A percentile compares a stretch with the other conserved stretches of the same genome.
Conservation (phyloP, 352 stramenopile genomes). For the Paralagenidium karlingii region DNA sequence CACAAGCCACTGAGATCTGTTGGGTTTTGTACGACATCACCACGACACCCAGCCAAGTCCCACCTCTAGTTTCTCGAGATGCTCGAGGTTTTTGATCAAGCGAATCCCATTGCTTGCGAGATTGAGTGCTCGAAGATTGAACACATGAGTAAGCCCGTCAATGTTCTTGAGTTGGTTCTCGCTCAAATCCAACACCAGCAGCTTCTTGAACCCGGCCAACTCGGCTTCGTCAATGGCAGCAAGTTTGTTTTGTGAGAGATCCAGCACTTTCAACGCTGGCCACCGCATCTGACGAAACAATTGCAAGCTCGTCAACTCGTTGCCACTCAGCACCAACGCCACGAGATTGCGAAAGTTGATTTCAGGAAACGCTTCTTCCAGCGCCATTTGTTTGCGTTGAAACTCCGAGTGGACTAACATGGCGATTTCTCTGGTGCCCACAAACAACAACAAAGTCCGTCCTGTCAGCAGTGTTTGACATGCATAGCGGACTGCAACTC, state of each 20-base stretch:
- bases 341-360: conserved; percentile 47
- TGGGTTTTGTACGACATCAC: no score
- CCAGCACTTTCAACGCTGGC: conserved; percentile 26
- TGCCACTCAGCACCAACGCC: conserved; percentile 43
- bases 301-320: conserved; percentile 26
- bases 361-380: no score
- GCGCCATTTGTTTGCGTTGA: conserved; percentile 30
- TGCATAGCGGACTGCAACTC: no score
- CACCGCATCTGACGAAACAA: conserved; percentile 61
- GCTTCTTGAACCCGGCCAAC: neutral
- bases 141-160: conserved; percentile 29
- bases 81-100: conserved; percentile 62
- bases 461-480: no score
- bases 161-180: conserved; percentile 47
- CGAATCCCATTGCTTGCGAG: conserved; percentile 41
- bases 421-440: no score
- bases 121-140: conserved; percentile 48
- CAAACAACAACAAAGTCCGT: no score
- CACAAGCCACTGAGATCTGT: no score
- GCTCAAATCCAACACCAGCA: conserved; percentile 39
- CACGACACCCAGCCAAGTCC: no score
- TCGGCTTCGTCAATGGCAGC: neutral
- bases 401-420: no score
- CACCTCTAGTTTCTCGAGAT: conserved; percentile 35
- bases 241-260: conserved; percentile 56